Evolutionary conservation across 1,284 basidiomycete species (phyloP), one percentile per base, ranked within the genome.

Genomic region (Pseudomicrostroma phylloplanum): DNA sequence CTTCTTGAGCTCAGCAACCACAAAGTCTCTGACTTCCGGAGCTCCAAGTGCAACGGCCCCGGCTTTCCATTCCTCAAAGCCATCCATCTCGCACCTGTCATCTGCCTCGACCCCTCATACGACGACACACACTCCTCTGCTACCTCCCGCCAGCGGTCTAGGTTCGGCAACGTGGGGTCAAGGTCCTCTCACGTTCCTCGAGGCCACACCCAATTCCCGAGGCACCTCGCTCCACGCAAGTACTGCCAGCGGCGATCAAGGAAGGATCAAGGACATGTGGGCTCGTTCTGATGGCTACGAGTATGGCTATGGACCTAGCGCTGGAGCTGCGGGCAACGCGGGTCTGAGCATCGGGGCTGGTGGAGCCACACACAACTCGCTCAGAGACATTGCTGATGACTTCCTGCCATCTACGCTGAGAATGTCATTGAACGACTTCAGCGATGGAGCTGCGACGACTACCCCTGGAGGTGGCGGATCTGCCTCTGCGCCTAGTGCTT

Each of bases 191-290:
- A 69, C 69, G 15, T 73, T 71, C 65, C 66, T 68, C 8, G 66
- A 67, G 9, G 59, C 66, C 26, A 43, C 43, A 36, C 19, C 55
- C 11, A 59, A 42, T 30, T 51, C 42, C 13, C 36, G 25, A 4
- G 30, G 55, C 15, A 56, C 19, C 25, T 11, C 58, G 62, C 15
- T 66, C 66, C 48, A 36, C 26, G 23, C 19, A 13, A 15, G 13
- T 17, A 25, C 59, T 23, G 3, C 23, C 42, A 15, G 49, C 64
- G 55, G 54, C 0, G 69, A 69, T 19, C 60, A 65, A 13, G 71
- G 72, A 58, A 67, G 68, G 57, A 71, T 73, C 64, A 74, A 74
- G 60, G 71, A 61, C n/a, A 69, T 74, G 1, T 74, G 72, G 72
- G 66, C 72, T 23, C 66, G 70, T 4, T 62, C 71, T 6, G 49